Percentiles rank a stretch among this genome's conserved stretches.
phyloP scores from a whole-genome alignment of 2,329 filamentous ascomycete species.

The Aplosporella prunicola region DNA sequence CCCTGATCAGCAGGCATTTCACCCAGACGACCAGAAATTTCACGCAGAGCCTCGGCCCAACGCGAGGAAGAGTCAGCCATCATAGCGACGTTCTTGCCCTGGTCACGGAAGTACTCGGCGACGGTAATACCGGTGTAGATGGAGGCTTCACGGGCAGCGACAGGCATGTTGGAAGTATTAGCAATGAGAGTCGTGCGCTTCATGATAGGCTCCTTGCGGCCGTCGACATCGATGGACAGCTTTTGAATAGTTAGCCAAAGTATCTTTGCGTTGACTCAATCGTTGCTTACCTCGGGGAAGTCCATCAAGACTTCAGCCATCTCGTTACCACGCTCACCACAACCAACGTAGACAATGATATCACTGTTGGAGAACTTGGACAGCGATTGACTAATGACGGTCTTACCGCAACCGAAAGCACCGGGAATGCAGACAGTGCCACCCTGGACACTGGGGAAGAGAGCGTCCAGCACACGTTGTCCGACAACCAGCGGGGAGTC shows the following conservation, averaged over 20 bases:
- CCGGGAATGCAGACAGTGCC: slow-evolving; percentile 97
- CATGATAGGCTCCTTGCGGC: slow-evolving; percentile 97
- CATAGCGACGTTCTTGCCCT: slow-evolving; percentile 97
- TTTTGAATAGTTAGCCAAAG: slow-evolving; percentile 23
- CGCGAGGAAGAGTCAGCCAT: slow-evolving; percentile 98
- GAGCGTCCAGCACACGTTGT: slow-evolving; percentile 88
- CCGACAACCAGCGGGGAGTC: slow-evolving; percentile 90
- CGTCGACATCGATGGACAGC: slow-evolving; percentile 87
- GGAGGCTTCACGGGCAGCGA: slow-evolving; percentile 93
- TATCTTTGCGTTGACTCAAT: neutral
- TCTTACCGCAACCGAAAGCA: slow-evolving; percentile 98
- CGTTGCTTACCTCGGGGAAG: slow-evolving; percentile 72
- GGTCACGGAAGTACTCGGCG: slow-evolving; percentile 93
- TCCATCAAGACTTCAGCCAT: slow-evolving; percentile 99
- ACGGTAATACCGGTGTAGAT: slow-evolving; percentile 97
- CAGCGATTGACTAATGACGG: slow-evolving; percentile 94
- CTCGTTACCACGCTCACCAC: slow-evolving; percentile 91
- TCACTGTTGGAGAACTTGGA: slow-evolving; percentile 99
- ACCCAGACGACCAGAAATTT: slow-evolving; percentile 95
- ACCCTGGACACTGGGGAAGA: slow-evolving; percentile 94
- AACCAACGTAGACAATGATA: slow-evolving; percentile 94
- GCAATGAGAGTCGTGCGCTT: slow-evolving; percentile 98
- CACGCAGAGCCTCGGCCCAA: slow-evolving; percentile 97
- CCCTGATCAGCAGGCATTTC: slow-evolving; percentile 99
- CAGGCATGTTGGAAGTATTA: slow-evolving; percentile 99